A percentile compares a stretch with the other conserved stretches of the same genome.
These are phyloP conservation scores for Penicillium coprophilum DNA, from an alignment of 495 filamentous ascomycete genomes.

Conservation along the genomic window DNA sequence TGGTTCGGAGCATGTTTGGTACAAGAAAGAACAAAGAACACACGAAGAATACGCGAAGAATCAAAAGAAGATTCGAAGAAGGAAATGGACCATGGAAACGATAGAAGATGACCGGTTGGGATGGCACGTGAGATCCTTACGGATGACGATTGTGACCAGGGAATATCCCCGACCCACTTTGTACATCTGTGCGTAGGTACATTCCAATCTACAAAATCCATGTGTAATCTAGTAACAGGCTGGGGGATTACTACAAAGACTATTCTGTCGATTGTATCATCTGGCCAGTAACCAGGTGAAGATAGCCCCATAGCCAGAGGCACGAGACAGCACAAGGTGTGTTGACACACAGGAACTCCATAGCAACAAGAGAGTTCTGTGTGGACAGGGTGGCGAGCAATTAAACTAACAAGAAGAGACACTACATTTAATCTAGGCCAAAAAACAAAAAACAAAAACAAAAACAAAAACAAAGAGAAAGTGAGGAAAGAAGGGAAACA, in stretches of 20 bases:
- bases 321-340: background rate
- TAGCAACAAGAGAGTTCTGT: no score
- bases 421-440: no score
- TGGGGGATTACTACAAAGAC: background rate
- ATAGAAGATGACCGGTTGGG: background rate
- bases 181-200: no score
- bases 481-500: no score
- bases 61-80: background rate
- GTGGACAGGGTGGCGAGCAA: no score
- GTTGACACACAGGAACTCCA: background rate
- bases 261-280: background rate
- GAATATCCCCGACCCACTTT: background rate
- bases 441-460: no score
- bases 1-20: slow-evolving; percentile 34
- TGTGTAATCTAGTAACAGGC: background rate
- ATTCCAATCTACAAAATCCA: background rate
- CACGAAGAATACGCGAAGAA: background rate
- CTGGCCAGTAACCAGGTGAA: background rate
- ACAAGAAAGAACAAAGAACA: background rate
- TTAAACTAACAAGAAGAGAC: no score
- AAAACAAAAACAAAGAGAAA: no score
- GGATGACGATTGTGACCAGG: background rate
- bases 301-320: background rate
- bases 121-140: background rate
- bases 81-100: background rate